These are phyloP conservation scores for Rhinocladiella mackenziei DNA, from an alignment of 2,329 filamentous ascomycete genomes.

Conservation along the genomic window DNA sequence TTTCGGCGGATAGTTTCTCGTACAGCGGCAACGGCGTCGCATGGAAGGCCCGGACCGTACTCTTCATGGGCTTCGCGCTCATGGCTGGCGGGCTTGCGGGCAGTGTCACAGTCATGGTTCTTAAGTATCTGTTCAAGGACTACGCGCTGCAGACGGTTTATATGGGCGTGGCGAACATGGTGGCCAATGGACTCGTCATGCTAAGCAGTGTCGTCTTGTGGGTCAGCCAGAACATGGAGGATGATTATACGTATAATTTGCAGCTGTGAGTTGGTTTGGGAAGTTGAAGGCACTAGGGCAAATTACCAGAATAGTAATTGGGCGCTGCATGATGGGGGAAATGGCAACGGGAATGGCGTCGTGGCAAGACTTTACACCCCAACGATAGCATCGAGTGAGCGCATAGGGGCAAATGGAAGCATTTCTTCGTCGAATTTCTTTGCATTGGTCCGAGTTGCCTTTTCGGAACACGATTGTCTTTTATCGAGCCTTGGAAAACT, in stretches of 20 bases:
- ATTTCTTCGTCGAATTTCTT: background rate
- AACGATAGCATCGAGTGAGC: background rate
- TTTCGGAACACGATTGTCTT: no score
- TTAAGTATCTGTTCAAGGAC: slow-evolving; percentile 62
- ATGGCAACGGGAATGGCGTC: slow-evolving; percentile 1
- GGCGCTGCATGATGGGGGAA: background rate
- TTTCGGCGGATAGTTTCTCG: slow-evolving; percentile 61
- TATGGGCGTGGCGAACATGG: slow-evolving; percentile 64
- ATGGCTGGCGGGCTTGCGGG: slow-evolving; percentile 65
- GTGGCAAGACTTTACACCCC: background rate
- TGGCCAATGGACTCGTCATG: slow-evolving; percentile 64
- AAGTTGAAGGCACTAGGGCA: no score
- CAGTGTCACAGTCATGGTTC: slow-evolving; percentile 62
- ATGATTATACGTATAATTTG: slow-evolving; percentile 67
- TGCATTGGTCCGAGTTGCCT: background rate
- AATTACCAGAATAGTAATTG: no score
- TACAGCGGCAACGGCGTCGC: slow-evolving; percentile 63
- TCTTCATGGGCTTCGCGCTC: slow-evolving; percentile 66
- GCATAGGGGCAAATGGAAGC: background rate
- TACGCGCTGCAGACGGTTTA: slow-evolving; percentile 61
- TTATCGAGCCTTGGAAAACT: no score
- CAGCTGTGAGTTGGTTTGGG: slow-evolving; percentile 48
- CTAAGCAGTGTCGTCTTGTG: slow-evolving; percentile 63
- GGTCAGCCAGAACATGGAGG: slow-evolving; percentile 69
- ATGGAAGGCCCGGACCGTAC: slow-evolving; percentile 66